Evolutionary conservation across 345 rosid genomes (phyloP).

Genomic region (Xanthoceras sorbifolium): DNA sequence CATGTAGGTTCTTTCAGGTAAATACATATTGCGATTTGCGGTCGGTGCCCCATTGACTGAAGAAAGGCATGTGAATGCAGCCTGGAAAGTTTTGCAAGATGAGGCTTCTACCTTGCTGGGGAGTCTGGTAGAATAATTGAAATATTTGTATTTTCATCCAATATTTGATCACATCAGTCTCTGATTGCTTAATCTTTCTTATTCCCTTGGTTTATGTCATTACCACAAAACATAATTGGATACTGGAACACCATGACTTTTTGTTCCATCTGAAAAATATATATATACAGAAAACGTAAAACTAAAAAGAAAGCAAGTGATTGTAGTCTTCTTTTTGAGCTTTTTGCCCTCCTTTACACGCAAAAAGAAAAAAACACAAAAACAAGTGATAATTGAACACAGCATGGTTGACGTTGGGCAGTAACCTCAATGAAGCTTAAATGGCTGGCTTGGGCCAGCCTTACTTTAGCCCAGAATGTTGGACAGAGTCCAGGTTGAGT

Average conservation of each 20-base stretch:
- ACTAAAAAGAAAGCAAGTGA: too few relatives aligned
- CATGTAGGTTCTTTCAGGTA: constrained; percentile 66
- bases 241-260: background rate
- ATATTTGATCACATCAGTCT: background rate
- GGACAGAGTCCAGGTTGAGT: too few relatives aligned
- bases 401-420: background rate
- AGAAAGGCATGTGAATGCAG: constrained; percentile 73
- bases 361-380: too few relatives aligned
- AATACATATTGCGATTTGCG: constrained; percentile 64
- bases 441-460: too few relatives aligned
- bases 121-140: constrained; percentile 18
- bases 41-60: constrained; percentile 91
- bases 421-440: background rate
- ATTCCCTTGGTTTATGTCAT: background rate
- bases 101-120: constrained; percentile 56
- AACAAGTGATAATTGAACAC: too few relatives aligned
- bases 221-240: background rate
- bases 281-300: too few relatives aligned
- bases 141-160: background rate
- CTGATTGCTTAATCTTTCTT: too few relatives aligned
- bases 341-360: rapidly evolving
- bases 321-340: too few relatives aligned
- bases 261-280: too few relatives aligned
- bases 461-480: background rate
- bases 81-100: constrained; percentile 74